Percentiles rank a stretch among this genome's conserved stretches.
phyloP scores from a whole-genome alignment of 352 stramenopile genomes.

The Globisporangium parvum region DNA sequence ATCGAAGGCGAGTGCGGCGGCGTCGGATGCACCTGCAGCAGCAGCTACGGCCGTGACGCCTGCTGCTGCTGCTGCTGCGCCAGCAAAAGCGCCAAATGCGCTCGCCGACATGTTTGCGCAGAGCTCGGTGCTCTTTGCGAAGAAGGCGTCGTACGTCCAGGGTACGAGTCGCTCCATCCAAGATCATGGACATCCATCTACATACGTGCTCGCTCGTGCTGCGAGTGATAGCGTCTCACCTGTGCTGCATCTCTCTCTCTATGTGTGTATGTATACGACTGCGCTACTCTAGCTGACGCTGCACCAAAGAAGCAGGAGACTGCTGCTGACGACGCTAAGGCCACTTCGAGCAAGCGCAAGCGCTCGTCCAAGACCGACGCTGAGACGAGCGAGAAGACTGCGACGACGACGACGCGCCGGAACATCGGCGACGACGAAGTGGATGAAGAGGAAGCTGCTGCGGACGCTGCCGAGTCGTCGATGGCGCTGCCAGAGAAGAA shows the following conservation, averaged over 20 bases:
- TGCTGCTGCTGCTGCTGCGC: slow-evolving; percentile 1
- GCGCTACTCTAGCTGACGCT: slow-evolving; percentile 1
- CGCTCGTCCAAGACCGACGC: slow-evolving; percentile 7
- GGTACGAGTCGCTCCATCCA: slow-evolving; percentile 1
- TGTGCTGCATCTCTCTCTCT: too few species aligned
- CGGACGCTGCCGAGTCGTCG: not conserved
- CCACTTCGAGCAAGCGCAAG: slow-evolving; percentile 13
- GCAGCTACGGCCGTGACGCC: not conserved
- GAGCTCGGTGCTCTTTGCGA: slow-evolving; percentile 54
- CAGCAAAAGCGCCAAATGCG: slow-evolving; percentile 11
- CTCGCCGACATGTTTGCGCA: slow-evolving; percentile 54
- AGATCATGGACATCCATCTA: not conserved
- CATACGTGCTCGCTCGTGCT: not conserved
- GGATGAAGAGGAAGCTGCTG: not conserved
- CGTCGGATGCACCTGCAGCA: not conserved
- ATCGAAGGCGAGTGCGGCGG: not conserved
- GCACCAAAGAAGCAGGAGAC: too few species aligned
- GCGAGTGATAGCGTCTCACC: not conserved
- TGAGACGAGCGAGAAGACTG: slow-evolving; percentile 9
- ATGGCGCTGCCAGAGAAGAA: slow-evolving; percentile 14
- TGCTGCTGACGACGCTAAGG: not conserved
- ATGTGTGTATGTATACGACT: not conserved
- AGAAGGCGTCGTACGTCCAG: slow-evolving; percentile 51
- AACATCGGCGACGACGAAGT: not conserved
- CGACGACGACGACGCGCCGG: not conserved